Evolutionary conservation across 2,329 filamentous ascomycete genomes (phyloP), one percentile per base, ranked within the genome.

Genomic region (Pseudogymnoascus sp.): DNA sequence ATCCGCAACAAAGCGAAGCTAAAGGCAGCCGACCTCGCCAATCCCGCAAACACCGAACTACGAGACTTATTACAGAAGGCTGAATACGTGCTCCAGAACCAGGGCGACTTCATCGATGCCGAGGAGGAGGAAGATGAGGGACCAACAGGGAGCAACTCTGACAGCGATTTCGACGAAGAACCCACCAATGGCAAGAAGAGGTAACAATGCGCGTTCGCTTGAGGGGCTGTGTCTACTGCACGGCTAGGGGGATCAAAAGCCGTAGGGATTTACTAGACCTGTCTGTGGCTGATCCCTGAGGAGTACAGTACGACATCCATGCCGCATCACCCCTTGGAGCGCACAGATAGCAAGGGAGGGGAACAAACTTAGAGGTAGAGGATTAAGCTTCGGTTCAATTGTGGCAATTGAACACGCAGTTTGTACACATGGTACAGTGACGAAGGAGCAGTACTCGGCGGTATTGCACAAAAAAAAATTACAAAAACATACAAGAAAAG

Each of bases 1-100:
- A 77, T 82, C 75, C 75, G 77, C 72, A 92, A 92, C 76, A 88
- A 86, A 74, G 86, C 83, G 59, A 85, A 86, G 67, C 79, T 90
- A 62, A 89, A 85, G 57, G 80, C 89, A 26, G 70, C 81, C 59
- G 85, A 91, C 73, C 80, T 92, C 63, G 85, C 86, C 59, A 89
- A 92, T 73, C 89, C 88, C 13, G 70, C 79, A 55, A 90, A 92
- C 73, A 69, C 70, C 21, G 80, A 78, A 59, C 75, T 92, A 59
- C 76, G 79, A 64, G 77, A 80, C 45, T 74, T 87, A 61, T 80
- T 92, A 68, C 79, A 84, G 72, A 83, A 84, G 74, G 86, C 88
- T 63, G 86, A 91, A 75, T 88, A 89, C 68, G 77, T 82, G 5
- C 71, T 71, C 64, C 75, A 82, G 60, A 83, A 84, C 65, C 75